phyloP scores from a whole-genome alignment of 805 yeast genomes.

The Starmerella sirachaensis region DNA sequence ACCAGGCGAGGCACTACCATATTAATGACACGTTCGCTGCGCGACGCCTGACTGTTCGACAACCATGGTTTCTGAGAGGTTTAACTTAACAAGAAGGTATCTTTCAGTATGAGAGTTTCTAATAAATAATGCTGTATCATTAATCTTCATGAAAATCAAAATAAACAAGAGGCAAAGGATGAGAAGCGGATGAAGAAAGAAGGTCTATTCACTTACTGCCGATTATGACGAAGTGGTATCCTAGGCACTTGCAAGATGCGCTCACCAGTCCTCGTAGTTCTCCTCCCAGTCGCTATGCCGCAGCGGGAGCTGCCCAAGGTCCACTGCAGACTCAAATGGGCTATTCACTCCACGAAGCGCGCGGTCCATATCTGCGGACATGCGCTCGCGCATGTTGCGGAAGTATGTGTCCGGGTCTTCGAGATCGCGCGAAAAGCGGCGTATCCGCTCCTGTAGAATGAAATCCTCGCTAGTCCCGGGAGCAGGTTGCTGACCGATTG shows the following conservation, averaged over 20 bases:
- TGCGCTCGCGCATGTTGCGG: conserved; percentile 8
- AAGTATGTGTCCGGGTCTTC: conserved; percentile 23
- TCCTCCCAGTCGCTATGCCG: conserved; percentile 21
- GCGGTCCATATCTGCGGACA: conserved; percentile 6
- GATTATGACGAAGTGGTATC: not conserved
- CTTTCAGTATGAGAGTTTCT: not conserved
- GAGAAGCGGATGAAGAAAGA: not conserved
- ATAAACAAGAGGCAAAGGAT: not conserved
- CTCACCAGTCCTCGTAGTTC: conserved; percentile 19
- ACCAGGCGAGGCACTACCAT: not conserved
- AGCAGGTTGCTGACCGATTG: too few species aligned
- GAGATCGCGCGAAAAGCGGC: conserved; percentile 6
- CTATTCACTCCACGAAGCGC: conserved; percentile 3
- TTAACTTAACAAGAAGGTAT: not conserved
- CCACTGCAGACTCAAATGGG: conserved; percentile 17
- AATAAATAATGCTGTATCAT: not conserved
- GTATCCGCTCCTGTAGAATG: too few species aligned
- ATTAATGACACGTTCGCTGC: too few species aligned
- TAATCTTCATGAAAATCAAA: not conserved
- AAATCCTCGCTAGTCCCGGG: too few species aligned
- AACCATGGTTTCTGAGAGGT: too few species aligned
- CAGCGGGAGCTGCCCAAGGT: conserved; percentile 12
- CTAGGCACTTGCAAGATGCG: too few species aligned
- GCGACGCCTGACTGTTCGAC: too few species aligned
- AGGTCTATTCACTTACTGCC: not conserved